Conservation (phyloP, 441 rosid genomes). For the Erodium texanum region DNA sequence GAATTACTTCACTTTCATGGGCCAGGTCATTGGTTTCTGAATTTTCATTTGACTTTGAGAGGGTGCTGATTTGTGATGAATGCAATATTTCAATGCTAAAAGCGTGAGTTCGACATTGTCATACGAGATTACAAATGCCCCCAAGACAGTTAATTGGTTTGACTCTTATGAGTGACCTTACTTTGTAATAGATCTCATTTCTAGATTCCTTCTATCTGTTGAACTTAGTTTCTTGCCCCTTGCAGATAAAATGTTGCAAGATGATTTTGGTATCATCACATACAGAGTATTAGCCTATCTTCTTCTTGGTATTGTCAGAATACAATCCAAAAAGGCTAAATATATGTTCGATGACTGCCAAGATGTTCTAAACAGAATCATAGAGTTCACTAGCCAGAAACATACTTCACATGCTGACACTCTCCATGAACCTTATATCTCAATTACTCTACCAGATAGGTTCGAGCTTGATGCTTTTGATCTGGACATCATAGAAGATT, state of each 20-base stretch:
- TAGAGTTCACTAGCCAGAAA: slow-evolving; percentile 45
- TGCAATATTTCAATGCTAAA: neutral
- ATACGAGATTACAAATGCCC: neutral
- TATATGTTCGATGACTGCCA: slow-evolving; percentile 69
- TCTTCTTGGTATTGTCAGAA: slow-evolving; percentile 78
- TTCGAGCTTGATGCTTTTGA: slow-evolving; percentile 89
- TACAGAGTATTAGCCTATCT: slow-evolving; percentile 77
- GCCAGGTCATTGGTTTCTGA: neutral
- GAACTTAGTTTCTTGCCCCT: slow-evolving; percentile 12
- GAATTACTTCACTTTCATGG: neutral
- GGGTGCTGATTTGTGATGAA: neutral
- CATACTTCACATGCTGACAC: slow-evolving; percentile 20
- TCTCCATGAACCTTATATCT: slow-evolving; percentile 24
- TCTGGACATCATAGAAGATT: slow-evolving; percentile 60
- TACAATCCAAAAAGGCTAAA: slow-evolving; percentile 81
- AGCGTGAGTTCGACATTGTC: too few species aligned
- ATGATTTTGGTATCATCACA: slow-evolving; percentile 45
- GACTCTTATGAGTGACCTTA: slow-evolving; percentile 1
- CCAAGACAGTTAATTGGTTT: neutral
- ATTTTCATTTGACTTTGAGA: neutral
- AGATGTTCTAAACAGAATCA: slow-evolving; percentile 42
- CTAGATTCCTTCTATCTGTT: neutral
- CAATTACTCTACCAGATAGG: slow-evolving; percentile 42
- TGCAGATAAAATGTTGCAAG: slow-evolving; percentile 66
- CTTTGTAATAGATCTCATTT: neutral